Base-by-base conservation (phyloP, 768 basidiomycete species). In the Leccinum sublutescens region DNA sequence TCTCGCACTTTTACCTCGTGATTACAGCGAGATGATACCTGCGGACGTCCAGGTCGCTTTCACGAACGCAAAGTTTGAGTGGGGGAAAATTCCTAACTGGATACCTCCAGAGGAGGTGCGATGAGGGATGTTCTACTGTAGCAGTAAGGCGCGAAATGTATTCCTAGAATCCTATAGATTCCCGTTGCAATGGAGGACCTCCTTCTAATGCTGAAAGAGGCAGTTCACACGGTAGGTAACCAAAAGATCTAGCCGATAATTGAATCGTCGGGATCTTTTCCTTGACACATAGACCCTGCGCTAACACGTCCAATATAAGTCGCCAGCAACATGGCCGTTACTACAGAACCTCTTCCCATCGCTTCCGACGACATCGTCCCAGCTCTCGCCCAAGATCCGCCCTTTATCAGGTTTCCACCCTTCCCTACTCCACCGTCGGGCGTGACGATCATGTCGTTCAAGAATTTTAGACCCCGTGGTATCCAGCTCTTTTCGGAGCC, bases 31-130 rank as follows among this genome's bases (percentile, higher is more conserved):
- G 53, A 68, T 82, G 19, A 63, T 91, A 25, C 87, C 90, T 2
- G 66, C 75, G 51, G 67, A 65, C 5, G 81, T 77, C 54, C 68
- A 77, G 64, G 79, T 80, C 6, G 85, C 85, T 43, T 91, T 90
- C 65, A 67, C 75, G 62, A 72, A 72, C 19, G 74, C 76, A 55
- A 83, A 73, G 71, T 92, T 91, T 64, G 84, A 84, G 66, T 88
- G 83, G 79, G 83, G 85, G 69, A 80, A 80, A 60, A 78, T 92
- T 50, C 89, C 89, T 1, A 88, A 89, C 58, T 90, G 85, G 84
- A 76, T 86, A 57, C 90, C 89, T 40, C 90, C 88, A 9, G 64
- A 82, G 55, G 82, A 85, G 66, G 66, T 85, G 8, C 40, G 40
- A n/a, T 40, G 40, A 40, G 40, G 17, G 4, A 0, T 40, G 17